These are phyloP conservation scores for Rhizophagus clarus DNA, from an alignment of 192 early-diverging fungal genomes.

Conservation along the genomic window DNA sequence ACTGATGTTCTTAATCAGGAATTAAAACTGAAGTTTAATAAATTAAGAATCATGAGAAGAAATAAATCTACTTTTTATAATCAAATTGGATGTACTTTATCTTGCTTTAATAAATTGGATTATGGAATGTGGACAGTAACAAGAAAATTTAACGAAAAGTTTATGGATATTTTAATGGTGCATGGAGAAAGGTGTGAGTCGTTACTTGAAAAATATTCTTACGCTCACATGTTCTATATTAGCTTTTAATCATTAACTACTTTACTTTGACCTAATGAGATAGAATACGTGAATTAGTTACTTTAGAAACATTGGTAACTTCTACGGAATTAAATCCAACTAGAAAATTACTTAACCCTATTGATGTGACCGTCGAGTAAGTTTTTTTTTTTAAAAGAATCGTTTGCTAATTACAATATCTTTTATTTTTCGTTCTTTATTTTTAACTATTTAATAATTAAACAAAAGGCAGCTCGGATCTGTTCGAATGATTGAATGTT, in stretches of 20 bases:
- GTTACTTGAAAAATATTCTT: not conserved
- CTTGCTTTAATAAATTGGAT: slow-evolving; percentile 9
- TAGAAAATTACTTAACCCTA: slow-evolving; percentile 2
- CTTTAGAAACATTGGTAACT: slow-evolving; percentile 11
- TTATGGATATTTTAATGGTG: slow-evolving; percentile 6
- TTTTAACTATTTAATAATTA: not conserved
- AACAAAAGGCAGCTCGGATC: not conserved
- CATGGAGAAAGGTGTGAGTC: slow-evolving; percentile 10
- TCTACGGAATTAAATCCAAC: slow-evolving; percentile 15
- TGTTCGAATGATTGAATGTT: not conserved
- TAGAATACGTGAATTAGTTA: slow-evolving; percentile 14
- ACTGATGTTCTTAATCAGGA: slow-evolving; percentile 1
- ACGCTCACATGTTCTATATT: not conserved
- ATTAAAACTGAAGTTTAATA: slow-evolving; percentile 7
- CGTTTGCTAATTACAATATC: not conserved
- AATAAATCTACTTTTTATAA: not conserved
- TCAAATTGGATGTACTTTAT: not conserved
- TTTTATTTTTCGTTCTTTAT: not conserved
- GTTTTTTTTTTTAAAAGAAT: not conserved
- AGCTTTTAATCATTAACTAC: not conserved
- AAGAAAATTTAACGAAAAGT: slow-evolving; percentile 13
- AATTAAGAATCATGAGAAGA: not conserved
- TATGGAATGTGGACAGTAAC: not conserved
- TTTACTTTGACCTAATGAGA: not conserved
- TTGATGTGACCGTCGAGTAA: slow-evolving; percentile 3